phyloP scores from a whole-genome alignment of 2,329 filamentous ascomycete genomes.

The Chalara sp. region DNA sequence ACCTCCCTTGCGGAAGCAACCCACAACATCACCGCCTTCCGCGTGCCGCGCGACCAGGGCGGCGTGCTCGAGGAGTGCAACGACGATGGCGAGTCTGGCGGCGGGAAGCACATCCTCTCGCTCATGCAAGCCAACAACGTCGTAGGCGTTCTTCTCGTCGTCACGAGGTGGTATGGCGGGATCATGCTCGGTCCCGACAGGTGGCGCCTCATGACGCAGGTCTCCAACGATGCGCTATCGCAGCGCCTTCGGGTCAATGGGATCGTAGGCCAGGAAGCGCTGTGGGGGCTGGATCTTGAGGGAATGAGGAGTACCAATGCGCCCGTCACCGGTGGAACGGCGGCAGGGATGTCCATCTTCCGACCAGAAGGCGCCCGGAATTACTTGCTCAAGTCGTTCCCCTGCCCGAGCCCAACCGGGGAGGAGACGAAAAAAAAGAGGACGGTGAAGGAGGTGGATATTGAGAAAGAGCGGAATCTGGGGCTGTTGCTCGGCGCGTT shows the following conservation, averaged over 20 bases:
- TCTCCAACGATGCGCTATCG: slow-evolving; percentile 47
- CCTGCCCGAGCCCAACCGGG: slow-evolving; percentile 25
- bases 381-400: slow-evolving; percentile 55
- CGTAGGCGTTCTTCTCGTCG: slow-evolving; percentile 47
- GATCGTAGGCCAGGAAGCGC: slow-evolving; percentile 41
- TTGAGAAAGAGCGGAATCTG: slow-evolving; percentile 63
- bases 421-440: slow-evolving; percentile 40
- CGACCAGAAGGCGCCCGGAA: slow-evolving; percentile 61
- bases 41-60: slow-evolving; percentile 15
- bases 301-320: slow-evolving; percentile 29
- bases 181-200: slow-evolving; percentile 54
- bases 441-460: slow-evolving; percentile 42
- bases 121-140: slow-evolving; percentile 44
- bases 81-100: slow-evolving; percentile 56
- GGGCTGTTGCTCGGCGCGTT: slow-evolving; percentile 64
- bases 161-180: slow-evolving; percentile 57
- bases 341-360: slow-evolving; percentile 62
- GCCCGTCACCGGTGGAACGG: slow-evolving; percentile 23
- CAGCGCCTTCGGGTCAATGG: slow-evolving; percentile 40
- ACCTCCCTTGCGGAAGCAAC: slow-evolving; percentile 45
- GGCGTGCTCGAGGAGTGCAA: slow-evolving; percentile 20
- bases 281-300: slow-evolving; percentile 55
- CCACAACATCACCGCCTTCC: slow-evolving; percentile 41
- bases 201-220: slow-evolving; percentile 55
- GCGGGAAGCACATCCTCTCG: slow-evolving; percentile 48